Evolutionary conservation across 345 rosid species (phyloP).

Genomic region (Salix viminalis): DNA sequence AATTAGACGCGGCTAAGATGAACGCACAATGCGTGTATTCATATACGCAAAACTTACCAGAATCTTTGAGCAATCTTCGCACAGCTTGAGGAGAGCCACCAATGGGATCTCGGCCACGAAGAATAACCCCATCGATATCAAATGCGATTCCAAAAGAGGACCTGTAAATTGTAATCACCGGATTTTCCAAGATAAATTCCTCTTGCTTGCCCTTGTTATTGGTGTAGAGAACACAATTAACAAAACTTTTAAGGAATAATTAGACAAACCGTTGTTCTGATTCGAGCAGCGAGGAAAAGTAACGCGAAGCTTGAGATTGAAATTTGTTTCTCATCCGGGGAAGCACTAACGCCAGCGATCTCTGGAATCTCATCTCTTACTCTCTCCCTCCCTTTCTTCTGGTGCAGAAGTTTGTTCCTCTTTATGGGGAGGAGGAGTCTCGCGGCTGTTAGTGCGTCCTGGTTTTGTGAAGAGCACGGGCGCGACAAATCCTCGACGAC

Average conservation of each 20-base stretch:
- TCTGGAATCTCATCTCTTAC: slow-evolving; percentile 9
- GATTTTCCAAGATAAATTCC: background rate
- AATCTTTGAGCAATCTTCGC: slow-evolving; percentile 29
- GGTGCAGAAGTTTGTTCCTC: background rate
- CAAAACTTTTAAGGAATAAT: background rate
- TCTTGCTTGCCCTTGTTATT: background rate
- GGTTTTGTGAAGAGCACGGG: background rate
- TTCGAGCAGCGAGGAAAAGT: slow-evolving; percentile 6
- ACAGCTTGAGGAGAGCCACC: slow-evolving; percentile 46
- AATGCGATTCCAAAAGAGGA: slow-evolving; percentile 46
- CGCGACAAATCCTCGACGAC: background rate
- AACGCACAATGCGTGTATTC: background rate
- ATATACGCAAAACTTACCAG: slow-evolving; percentile 17
- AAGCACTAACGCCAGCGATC: background rate
- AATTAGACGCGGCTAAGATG: background rate
- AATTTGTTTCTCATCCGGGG: background rate
- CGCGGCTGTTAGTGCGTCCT: background rate
- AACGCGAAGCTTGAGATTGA: slow-evolving; percentile 2
- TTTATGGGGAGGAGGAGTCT: background rate
- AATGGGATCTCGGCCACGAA: slow-evolving; percentile 36
- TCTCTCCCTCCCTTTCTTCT: background rate
- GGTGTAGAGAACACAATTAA: background rate
- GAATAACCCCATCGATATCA: slow-evolving; percentile 50
- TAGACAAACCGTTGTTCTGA: background rate
- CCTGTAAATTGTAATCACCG: slow-evolving; percentile 19